phyloP scores from a whole-genome alignment of 179 eudicot species.

The Patellifolia procumbens region DNA sequence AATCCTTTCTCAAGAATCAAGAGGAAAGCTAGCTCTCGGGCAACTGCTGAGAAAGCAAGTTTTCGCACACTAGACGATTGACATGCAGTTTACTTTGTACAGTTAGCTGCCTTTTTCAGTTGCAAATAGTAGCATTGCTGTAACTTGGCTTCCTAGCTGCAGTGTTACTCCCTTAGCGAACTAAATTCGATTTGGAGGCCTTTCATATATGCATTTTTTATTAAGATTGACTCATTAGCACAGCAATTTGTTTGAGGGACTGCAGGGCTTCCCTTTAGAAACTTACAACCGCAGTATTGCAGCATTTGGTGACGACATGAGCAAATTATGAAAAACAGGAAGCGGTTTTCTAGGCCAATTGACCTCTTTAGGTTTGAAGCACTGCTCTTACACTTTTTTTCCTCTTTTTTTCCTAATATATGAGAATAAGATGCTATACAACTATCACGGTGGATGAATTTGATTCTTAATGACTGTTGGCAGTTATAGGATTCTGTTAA shows the following conservation, averaged over 20 bases:
- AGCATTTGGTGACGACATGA: slow-evolving; percentile 48
- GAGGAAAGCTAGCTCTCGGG: background rate
- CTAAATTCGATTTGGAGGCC: background rate
- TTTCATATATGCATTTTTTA: slow-evolving; percentile 5
- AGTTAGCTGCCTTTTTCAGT: too few relatives aligned
- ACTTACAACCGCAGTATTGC: slow-evolving; percentile 51
- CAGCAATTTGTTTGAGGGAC: slow-evolving; percentile 32
- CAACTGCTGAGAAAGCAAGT: too few relatives aligned
- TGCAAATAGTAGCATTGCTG: too few relatives aligned
- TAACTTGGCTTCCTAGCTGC: too few relatives aligned
- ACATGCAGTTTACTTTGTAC: too few relatives aligned
- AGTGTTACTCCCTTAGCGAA: background rate
- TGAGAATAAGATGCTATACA: too few relatives aligned
- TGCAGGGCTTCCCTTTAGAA: slow-evolving; percentile 89
- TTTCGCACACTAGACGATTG: too few relatives aligned
- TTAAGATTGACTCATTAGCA: slow-evolving; percentile 17
- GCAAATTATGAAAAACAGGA: slow-evolving; percentile 43
- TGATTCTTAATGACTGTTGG: background rate
- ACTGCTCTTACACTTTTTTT: slow-evolving; percentile 24
- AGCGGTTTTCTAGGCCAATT: slow-evolving; percentile 20
- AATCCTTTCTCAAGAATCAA: too few relatives aligned
- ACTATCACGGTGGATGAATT: background rate
- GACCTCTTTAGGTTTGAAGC: slow-evolving; percentile 52
- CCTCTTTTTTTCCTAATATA: background rate
- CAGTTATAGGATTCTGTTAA: background rate